Conservation (phyloP, 805 yeast species). For the Candida montana region DNA sequence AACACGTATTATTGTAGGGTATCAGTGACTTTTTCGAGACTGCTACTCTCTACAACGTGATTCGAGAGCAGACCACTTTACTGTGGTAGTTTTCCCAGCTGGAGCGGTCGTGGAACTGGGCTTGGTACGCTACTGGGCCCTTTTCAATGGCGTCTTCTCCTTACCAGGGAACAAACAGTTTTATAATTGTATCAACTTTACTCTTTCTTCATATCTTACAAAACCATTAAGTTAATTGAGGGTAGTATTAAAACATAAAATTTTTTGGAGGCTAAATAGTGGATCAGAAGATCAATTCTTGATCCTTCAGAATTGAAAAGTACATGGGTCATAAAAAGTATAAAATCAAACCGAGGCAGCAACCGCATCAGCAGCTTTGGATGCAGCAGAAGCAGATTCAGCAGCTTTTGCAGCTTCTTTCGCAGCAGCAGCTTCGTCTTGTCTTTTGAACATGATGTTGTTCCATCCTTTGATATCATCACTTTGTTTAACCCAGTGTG, state of each 20-base stretch:
- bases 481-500: constrained; percentile 39
- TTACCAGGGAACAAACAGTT: constrained; percentile 32
- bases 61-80: constrained; percentile 19
- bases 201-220: no score
- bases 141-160: constrained; percentile 29
- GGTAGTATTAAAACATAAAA: no score
- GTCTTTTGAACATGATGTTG: constrained; percentile 23
- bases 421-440: constrained; percentile 18
- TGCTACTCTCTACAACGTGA: constrained; percentile 26
- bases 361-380: neutral
- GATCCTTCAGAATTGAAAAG: neutral
- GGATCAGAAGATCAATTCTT: no score
- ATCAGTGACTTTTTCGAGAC: constrained; percentile 22
- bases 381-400: neutral
- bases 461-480: constrained; percentile 40
- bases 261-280: no score
- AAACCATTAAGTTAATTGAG: no score
- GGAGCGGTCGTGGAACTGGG: constrained; percentile 25
- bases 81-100: constrained; percentile 26
- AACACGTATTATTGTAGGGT: constrained; percentile 27
- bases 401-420: constrained; percentile 5
- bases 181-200: no score
- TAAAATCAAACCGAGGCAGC: neutral
- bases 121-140: constrained; percentile 12
- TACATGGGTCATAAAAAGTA: neutral